A percentile compares a stretch with the other conserved stretches of the same genome.
Evolutionary conservation across 179 eudicot genomes (phyloP).

Genomic region (Drosera spatulata): DNA sequence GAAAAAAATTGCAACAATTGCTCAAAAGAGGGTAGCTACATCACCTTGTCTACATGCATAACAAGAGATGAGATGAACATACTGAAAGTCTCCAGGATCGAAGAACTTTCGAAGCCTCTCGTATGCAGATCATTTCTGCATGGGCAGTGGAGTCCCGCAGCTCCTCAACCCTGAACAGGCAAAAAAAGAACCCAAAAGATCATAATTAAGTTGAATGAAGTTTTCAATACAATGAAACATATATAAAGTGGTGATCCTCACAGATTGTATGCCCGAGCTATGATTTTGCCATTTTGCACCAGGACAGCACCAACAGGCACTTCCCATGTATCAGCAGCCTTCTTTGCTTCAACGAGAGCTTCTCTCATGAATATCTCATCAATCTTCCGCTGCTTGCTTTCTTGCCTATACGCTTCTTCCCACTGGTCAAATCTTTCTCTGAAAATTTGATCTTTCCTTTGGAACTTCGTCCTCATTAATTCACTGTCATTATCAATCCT

Average conservation of each 20-base stretch:
- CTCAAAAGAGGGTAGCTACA: neutral
- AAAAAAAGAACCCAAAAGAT: conserved; percentile 1
- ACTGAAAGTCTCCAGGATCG: conserved; percentile 84
- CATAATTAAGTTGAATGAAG: neutral
- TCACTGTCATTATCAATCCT: conserved; percentile 20
- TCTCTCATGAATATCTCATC: conserved; percentile 92
- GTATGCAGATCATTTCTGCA: conserved; percentile 93
- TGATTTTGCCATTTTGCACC: conserved; percentile 72
- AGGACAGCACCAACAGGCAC: conserved; percentile 97
- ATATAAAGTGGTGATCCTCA: conserved; percentile 21
- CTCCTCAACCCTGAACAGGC: conserved; percentile 71
- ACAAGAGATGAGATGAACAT: conserved; percentile 13
- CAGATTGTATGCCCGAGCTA: conserved; percentile 93
- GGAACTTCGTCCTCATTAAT: conserved; percentile 41
- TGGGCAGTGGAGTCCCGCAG: conserved; percentile 92
- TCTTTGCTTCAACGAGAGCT: conserved; percentile 81
- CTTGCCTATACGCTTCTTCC: conserved; percentile 73
- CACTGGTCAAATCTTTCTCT: conserved; percentile 70
- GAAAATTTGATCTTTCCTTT: conserved; percentile 38
- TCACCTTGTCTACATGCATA: too few species aligned
- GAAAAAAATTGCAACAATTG: neutral
- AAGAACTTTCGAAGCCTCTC: conserved; percentile 74
- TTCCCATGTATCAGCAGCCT: conserved; percentile 95
- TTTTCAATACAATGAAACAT: neutral
- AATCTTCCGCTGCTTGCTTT: conserved; percentile 59